phyloP scores from a whole-genome alignment of 148 eudicot genomes.

The Persicaria maculosa region DNA sequence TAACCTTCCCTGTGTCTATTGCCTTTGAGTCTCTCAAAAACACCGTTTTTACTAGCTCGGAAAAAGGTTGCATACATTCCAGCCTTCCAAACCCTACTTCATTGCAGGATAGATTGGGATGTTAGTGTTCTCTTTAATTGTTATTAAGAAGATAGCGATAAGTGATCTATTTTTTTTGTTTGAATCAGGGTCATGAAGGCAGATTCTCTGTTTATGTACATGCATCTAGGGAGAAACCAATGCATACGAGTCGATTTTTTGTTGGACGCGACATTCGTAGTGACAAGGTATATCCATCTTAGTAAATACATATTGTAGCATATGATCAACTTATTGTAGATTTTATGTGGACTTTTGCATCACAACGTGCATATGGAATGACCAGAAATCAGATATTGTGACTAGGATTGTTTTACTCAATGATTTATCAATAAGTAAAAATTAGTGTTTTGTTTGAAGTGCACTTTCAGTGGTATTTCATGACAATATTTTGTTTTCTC shows the following conservation, averaged over 20 bases:
- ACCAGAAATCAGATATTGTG: too few relatives aligned
- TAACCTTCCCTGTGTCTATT: neutral
- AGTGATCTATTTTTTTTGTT: neutral
- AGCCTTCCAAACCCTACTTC: neutral
- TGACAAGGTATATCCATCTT: slow-evolving; percentile 30
- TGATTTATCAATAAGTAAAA: too few relatives aligned
- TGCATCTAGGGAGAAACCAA: slow-evolving; percentile 43
- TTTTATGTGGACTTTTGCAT: neutral
- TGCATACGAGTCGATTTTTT: slow-evolving; percentile 41
- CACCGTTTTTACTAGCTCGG: neutral
- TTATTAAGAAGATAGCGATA: neutral
- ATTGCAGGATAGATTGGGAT: too few relatives aligned
- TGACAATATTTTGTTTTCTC: too few relatives aligned
- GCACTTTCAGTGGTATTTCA: too few relatives aligned
- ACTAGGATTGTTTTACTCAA: too few relatives aligned
- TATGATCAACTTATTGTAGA: neutral
- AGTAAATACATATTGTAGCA: neutral
- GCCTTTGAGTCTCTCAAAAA: neutral
- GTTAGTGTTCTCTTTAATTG: neutral
- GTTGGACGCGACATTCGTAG: slow-evolving; percentile 45
- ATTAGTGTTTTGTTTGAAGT: too few relatives aligned
- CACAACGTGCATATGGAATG: too few relatives aligned
- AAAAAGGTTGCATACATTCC: neutral
- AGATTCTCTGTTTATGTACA: slow-evolving; percentile 54
- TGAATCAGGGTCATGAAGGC: slow-evolving; percentile 50